These are phyloP conservation scores for Globisporangium orthogonon DNA, from an alignment of 352 stramenopile genomes.

Conservation along the genomic window DNA sequence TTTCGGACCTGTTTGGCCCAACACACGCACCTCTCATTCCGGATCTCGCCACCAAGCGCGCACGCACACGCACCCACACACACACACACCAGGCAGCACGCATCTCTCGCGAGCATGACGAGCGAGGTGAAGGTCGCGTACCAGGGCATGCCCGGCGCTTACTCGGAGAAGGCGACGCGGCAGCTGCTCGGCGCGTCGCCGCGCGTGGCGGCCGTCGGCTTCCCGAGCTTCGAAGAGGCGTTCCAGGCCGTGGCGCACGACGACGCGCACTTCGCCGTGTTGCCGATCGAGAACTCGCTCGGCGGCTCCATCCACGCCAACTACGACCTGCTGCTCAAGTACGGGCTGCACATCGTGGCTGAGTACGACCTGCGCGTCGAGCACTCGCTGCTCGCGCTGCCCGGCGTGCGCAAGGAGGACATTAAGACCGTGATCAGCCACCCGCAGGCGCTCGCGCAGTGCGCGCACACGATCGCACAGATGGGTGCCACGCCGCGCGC, in stretches of 20 bases:
- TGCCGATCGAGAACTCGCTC: slow-evolving; percentile 94
- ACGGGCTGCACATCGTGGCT: slow-evolving; percentile 57
- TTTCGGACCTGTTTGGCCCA: neutral
- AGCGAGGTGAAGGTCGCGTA: slow-evolving; percentile 89
- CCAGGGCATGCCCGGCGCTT: slow-evolving; percentile 95
- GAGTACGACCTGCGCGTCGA: slow-evolving; percentile 77
- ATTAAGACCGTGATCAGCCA: slow-evolving; percentile 96
- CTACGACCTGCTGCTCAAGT: slow-evolving; percentile 85
- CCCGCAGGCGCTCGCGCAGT: slow-evolving; percentile 95
- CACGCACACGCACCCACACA: neutral
- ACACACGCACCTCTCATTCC: neutral
- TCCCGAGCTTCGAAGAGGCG: slow-evolving; percentile 46
- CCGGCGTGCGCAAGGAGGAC: slow-evolving; percentile 77
- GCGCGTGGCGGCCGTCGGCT: slow-evolving; percentile 61
- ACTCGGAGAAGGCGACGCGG: slow-evolving; percentile 95
- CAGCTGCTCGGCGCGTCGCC: slow-evolving; percentile 80
- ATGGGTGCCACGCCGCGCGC: slow-evolving; percentile 74
- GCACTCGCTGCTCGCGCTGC: slow-evolving; percentile 91
- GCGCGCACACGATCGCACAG: slow-evolving; percentile 90
- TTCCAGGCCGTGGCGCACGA: slow-evolving; percentile 55
- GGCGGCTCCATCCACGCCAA: slow-evolving; percentile 95
- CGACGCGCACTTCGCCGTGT: slow-evolving; percentile 90
- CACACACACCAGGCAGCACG: too few species aligned
- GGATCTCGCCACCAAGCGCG: neutral
- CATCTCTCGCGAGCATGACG: slow-evolving; percentile 7